Evolutionary conservation across 1,284 basidiomycete species (phyloP), one percentile per base, ranked within the genome.

Genomic region (Cutaneotrichosporon spelunceum): DNA sequence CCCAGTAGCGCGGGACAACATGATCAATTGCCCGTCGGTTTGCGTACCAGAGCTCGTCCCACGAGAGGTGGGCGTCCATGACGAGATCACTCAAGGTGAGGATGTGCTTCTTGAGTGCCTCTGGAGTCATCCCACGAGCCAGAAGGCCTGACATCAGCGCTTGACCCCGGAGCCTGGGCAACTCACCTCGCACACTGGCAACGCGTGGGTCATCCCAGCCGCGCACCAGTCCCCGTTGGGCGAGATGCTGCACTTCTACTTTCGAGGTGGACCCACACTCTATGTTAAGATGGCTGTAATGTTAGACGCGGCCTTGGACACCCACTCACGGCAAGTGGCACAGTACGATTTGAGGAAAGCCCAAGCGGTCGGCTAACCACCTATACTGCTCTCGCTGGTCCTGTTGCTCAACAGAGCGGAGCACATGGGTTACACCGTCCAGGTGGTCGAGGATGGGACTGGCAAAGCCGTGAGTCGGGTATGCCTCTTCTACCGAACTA

Each of bases 131-230:
- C 11, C 54, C 54, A 10, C 54, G 54, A n/a, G 54, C 39, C 19
- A 39, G 26, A 19, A 56, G 24, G 23, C 54, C 54, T 44, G 23
- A 3, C 7, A 26, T 53, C 23, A 53, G 52, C 49, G n/a, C n/a
- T n/a, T n/a, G n/a, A n/a, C n/a, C n/a, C n/a, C n/a, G n/a, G n/a
- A n/a, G n/a, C 11, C n/a, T 8, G 16, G 27, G 4, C 9, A 29
- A 5, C 52, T 23, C 27, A 53, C 52, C 52, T 14, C 33, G 26
- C 2, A 56, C 42, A 4, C 36, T 56, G 4, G 53, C n/a, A 16
- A 54, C n/a, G 53, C 53, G 53, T 2, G 53, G 53, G 26, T 54
- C 53, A 24, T 42, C 53, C 53, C 54, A 56, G 3, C 42, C 54
- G n/a, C 19, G 5, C 7, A 56, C 42, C 7, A 30, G 24, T 4